Percentiles rank a stretch among this genome's conserved stretches.
Conservation (phyloP, 257 asterid genomes). For the Sherardia arvensis region DNA sequence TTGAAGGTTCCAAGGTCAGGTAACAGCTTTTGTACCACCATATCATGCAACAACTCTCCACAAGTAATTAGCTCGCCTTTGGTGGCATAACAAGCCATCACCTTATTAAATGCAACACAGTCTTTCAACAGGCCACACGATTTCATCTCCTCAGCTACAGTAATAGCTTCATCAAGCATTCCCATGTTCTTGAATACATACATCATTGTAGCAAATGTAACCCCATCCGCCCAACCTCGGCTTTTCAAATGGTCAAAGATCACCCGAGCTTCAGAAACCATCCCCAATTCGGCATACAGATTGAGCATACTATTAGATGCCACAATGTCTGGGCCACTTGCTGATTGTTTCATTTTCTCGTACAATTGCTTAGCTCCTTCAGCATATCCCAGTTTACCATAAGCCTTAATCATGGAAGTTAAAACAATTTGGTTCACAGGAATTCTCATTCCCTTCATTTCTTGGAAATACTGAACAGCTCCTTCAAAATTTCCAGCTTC, state of each 20-base stretch:
- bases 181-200: slow-evolving; percentile 81
- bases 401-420: slow-evolving; percentile 86
- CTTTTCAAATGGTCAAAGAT: slow-evolving; percentile 41
- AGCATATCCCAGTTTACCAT: slow-evolving; percentile 56
- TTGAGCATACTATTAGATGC: slow-evolving; percentile 83
- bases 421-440: slow-evolving; percentile 52
- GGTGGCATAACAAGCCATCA: slow-evolving; percentile 70
- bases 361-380: slow-evolving; percentile 65
- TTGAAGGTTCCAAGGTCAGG: slow-evolving; percentile 63
- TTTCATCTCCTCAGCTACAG: slow-evolving; percentile 74
- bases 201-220: slow-evolving; percentile 82
- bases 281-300: slow-evolving; percentile 63
- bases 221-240: slow-evolving; percentile 52
- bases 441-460: slow-evolving; percentile 61
- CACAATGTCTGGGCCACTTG: slow-evolving; percentile 71
- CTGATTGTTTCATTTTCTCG: slow-evolving; percentile 53
- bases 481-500: slow-evolving; percentile 73
- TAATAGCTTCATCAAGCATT: slow-evolving; percentile 71
- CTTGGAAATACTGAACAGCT: slow-evolving; percentile 45
- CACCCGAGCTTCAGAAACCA: slow-evolving; percentile 68
- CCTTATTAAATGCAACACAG: slow-evolving; percentile 52
- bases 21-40: slow-evolving; percentile 47
- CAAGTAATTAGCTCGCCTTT: slow-evolving; percentile 59
- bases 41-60: slow-evolving; percentile 71
- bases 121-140: slow-evolving; percentile 49